A percentile compares a stretch with the other conserved stretches of the same genome.
These are phyloP conservation scores for Fusarium acutatum DNA, from an alignment of 2,329 filamentous ascomycete species.

Conservation along the genomic window DNA sequence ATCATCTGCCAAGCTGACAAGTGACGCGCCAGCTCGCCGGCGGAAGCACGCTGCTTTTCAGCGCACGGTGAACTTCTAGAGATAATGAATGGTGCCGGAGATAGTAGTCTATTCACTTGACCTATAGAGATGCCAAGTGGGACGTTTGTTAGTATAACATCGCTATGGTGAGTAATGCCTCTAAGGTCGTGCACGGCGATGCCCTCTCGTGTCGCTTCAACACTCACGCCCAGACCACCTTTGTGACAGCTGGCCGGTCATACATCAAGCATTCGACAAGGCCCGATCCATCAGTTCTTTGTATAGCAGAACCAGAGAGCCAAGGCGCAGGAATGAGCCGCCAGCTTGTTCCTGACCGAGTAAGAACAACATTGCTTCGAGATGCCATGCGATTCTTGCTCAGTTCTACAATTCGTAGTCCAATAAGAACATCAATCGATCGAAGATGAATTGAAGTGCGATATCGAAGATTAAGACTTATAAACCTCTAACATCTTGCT, in stretches of 20 bases:
- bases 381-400: background rate
- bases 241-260: background rate
- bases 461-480: background rate
- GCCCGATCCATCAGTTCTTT: fast-evolving
- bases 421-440: background rate
- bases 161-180: too few species aligned
- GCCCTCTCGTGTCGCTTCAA: background rate
- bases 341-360: background rate
- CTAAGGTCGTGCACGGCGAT: background rate
- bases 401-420: too few species aligned
- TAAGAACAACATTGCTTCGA: background rate
- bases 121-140: background rate
- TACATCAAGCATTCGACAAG: background rate
- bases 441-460: fast-evolving
- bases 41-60: background rate
- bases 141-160: too few species aligned
- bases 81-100: background rate
- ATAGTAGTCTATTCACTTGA: background rate
- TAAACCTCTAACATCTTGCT: background rate
- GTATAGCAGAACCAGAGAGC: too few species aligned
- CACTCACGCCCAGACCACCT: background rate
- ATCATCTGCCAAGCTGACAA: background rate
- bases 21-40: background rate
- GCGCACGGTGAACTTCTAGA: background rate
- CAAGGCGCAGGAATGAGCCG: too few species aligned